Evolutionary conservation across 1,284 basidiomycete genomes (phyloP), one percentile per base, ranked within the genome.

Genomic region (Schizophyllum amplum): DNA sequence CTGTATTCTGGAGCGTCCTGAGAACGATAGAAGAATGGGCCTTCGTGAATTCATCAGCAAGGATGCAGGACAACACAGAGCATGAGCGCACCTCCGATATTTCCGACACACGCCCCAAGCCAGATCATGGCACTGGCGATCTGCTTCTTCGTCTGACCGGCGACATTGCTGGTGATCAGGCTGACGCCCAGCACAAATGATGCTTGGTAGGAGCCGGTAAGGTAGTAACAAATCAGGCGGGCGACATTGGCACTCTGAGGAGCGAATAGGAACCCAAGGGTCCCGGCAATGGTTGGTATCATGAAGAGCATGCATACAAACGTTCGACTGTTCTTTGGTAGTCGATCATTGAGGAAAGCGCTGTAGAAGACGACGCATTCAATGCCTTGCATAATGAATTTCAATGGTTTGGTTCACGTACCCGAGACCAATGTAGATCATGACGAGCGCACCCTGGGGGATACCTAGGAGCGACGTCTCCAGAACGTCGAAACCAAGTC

Each of bases 381-480:
- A n/a, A n/a, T n/a, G n/a, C n/a, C n/a, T n/a, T n/a, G n/a, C n/a
- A n/a, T n/a, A 23, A 51, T 17, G 9, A 52, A 55, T 46, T 2
- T 22, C 6, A 24, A 21, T 52, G 17, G 20, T 24, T 55, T 20
- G 13, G 25, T 15, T 53, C 56, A 53, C 17, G 20, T 21, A 60
- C 58, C 61, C 61, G 17, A 61, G 52, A 25, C 60, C 57, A 50
- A 63, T 63, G 60, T 60, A 64, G 48, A 63, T 58, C 26, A 59
- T 59, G 11, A 66, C 59, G 4, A 64, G 47, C 17, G 55, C 60
- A 9, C 64, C 74, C 52, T 68, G 65, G 24, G 73, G 69, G 51
- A 71, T 71, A 51, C 71, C 61, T 4, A 75, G 66, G 0, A 76
- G 66, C 1, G 72, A 68, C 1, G 75, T 75, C 57, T 75, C 68